phyloP scores from a whole-genome alignment of 441 rosid species.

The Arabidopsis hybrid region DNA sequence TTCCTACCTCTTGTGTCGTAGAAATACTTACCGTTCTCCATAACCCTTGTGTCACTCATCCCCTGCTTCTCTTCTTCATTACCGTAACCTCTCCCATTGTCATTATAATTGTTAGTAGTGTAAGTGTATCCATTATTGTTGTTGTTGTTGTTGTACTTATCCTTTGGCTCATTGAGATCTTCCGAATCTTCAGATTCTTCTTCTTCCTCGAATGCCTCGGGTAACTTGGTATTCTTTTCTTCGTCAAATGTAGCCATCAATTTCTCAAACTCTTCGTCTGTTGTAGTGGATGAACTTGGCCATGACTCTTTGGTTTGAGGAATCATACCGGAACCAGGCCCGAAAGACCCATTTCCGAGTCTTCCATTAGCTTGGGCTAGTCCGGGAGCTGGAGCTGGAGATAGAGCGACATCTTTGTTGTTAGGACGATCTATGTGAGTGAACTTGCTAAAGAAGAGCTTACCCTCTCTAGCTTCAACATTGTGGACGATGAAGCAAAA shows the following conservation, averaged over 20 bases:
- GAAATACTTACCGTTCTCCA: constrained; percentile 68
- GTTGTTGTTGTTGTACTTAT: constrained; percentile 30
- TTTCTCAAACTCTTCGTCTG: constrained; percentile 44
- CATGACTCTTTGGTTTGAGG: constrained; percentile 48
- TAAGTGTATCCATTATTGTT: constrained; percentile 39
- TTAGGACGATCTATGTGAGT: constrained; percentile 41
- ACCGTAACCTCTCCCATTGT: constrained; percentile 33
- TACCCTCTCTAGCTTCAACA: constrained; percentile 61
- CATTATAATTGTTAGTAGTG: constrained; percentile 20
- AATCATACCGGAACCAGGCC: constrained; percentile 52
- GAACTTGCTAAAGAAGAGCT: constrained; percentile 63
- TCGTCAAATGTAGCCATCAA: constrained; percentile 49
- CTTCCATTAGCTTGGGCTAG: constrained; percentile 37
- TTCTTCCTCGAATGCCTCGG: constrained; percentile 35
- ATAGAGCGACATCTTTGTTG: constrained; percentile 16
- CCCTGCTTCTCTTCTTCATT: constrained; percentile 57
- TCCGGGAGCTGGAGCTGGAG: constrained; percentile 39
- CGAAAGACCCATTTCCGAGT: constrained; percentile 55
- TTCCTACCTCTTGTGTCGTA: constrained; percentile 45
- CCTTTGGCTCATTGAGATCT: constrained; percentile 41
- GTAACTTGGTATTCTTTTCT: constrained; percentile 39
- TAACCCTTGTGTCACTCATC: constrained; percentile 75
- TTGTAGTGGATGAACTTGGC: constrained; percentile 44
- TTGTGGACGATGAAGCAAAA: constrained; percentile 41
- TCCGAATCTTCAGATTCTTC: constrained; percentile 17